These are phyloP conservation scores for Aspergillus ostianus DNA, from an alignment of 495 filamentous ascomycete genomes.

Conservation along the genomic window DNA sequence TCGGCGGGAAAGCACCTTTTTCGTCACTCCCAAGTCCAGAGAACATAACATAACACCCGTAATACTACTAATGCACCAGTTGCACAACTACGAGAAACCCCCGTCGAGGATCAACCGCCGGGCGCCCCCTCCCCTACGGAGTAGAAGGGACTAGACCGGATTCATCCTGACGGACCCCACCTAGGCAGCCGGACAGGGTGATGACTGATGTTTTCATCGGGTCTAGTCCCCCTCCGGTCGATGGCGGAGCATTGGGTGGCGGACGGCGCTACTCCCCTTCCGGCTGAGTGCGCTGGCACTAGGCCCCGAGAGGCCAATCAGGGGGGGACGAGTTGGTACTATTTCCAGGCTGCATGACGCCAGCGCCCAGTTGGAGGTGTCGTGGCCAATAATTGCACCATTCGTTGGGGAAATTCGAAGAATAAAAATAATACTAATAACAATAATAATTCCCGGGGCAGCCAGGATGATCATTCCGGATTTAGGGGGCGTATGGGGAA, in stretches of 20 bases:
- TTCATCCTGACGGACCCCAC: slow-evolving; percentile 7
- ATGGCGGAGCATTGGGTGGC: slow-evolving; percentile 36
- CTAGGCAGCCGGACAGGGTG: neutral
- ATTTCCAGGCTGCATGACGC: slow-evolving; percentile 42
- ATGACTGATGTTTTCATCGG: slow-evolving; percentile 8
- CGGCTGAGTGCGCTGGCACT: slow-evolving; percentile 29
- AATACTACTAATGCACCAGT: neutral
- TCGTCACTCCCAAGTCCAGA: slow-evolving; percentile 10
- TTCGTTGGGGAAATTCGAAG: slow-evolving; percentile 11
- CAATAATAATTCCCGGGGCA: slow-evolving; percentile 4
- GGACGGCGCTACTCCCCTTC: slow-evolving; percentile 26
- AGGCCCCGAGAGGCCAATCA: slow-evolving; percentile 31
- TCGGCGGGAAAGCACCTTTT: slow-evolving; percentile 6
- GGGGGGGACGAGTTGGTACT: slow-evolving; percentile 23
- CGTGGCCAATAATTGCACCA: slow-evolving; percentile 29
- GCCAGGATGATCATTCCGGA: slow-evolving; percentile 15
- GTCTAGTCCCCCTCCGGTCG: slow-evolving; percentile 22
- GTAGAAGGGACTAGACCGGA: neutral
- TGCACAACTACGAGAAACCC: neutral
- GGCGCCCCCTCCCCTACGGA: neutral
- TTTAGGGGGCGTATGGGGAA: slow-evolving; percentile 17
- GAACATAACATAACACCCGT: neutral
- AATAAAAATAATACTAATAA: slow-evolving; percentile 3
- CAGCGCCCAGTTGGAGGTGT: slow-evolving; percentile 31
- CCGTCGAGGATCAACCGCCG: neutral